Evolutionary conservation across 768 basidiomycete species (phyloP).

Genomic region (Arthromyces matolae): DNA sequence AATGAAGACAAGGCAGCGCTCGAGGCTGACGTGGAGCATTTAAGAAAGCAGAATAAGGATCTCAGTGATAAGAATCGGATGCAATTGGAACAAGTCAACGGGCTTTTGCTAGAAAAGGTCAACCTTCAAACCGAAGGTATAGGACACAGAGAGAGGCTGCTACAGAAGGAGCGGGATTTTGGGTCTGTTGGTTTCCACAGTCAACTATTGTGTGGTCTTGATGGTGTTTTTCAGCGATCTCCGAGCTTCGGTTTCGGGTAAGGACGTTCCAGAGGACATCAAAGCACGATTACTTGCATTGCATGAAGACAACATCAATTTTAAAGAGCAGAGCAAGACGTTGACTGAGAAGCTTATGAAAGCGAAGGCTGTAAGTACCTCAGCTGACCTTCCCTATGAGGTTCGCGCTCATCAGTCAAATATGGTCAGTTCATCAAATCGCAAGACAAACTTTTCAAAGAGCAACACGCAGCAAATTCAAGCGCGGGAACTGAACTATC

Average conservation of each 20-base stretch:
- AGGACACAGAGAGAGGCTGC: conserved; percentile 79
- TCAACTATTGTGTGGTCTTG: background rate
- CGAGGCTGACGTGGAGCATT: conserved; percentile 60
- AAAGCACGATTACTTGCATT: conserved; percentile 68
- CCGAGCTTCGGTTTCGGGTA: conserved; percentile 71
- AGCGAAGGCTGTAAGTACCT: conserved; percentile 58
- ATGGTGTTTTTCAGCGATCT: conserved; percentile 52
- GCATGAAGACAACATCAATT: conserved; percentile 71
- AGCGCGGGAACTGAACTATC: conserved; percentile 48
- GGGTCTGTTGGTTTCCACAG: conserved; percentile 44
- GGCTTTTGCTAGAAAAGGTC: conserved; percentile 86
- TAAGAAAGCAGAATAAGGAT: conserved; percentile 67
- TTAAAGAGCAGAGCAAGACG: conserved; percentile 71
- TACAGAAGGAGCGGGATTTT: conserved; percentile 83
- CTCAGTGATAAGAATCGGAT: conserved; percentile 80
- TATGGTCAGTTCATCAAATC: conserved; percentile 90
- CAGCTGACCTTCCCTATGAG: background rate
- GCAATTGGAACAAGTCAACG: conserved; percentile 88
- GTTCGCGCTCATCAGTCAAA: background rate
- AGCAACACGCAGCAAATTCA: conserved; percentile 63
- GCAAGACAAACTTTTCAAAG: conserved; percentile 86
- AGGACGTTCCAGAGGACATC: conserved; percentile 79
- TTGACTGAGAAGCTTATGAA: conserved; percentile 74
- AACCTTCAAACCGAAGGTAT: conserved; percentile 89
- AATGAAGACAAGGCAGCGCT: conserved; percentile 81